phyloP scores from a whole-genome alignment of 257 asterid genomes.

The Primulina eburnea region DNA sequence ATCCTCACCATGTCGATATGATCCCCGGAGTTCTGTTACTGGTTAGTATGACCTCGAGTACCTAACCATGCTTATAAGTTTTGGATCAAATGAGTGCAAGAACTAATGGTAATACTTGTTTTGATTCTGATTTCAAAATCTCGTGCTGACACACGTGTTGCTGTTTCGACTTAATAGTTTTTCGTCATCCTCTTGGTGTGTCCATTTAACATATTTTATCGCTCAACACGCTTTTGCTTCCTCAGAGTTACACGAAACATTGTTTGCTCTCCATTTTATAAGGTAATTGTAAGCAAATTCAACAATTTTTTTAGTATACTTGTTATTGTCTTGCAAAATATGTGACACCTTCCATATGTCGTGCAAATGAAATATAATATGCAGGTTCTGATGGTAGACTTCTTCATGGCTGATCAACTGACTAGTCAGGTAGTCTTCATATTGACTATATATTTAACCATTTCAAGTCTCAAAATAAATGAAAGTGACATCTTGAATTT shows the following conservation, averaged over 20 bases:
- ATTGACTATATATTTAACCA: not conserved
- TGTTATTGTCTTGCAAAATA: not conserved
- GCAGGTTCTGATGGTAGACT: conserved; percentile 85
- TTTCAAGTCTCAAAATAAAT: not conserved
- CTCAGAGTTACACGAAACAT: conserved; percentile 76
- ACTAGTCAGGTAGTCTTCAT: conserved; percentile 76
- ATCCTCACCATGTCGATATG: conserved; percentile 49
- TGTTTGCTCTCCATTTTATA: conserved; percentile 83
- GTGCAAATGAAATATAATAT: not conserved
- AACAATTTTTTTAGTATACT: not conserved
- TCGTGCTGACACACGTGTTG: not conserved
- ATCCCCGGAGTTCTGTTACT: conserved; percentile 74
- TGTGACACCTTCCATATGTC: not conserved
- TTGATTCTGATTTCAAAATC: not conserved
- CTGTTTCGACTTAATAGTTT: conserved; percentile 29
- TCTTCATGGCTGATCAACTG: conserved; percentile 98
- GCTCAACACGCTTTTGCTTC: conserved; percentile 74
- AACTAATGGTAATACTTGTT: not conserved
- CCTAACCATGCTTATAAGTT: not conserved
- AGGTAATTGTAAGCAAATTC: conserved; percentile 37
- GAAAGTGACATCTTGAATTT: not conserved
- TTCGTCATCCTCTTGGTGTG: conserved; percentile 51
- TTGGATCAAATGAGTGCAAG: not conserved
- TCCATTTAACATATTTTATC: conserved; percentile 76
- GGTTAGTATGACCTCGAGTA: conserved; percentile 36